phyloP scores from a whole-genome alignment of 176 grass and related monocot species.

The Coix lacrymajobi region DNA sequence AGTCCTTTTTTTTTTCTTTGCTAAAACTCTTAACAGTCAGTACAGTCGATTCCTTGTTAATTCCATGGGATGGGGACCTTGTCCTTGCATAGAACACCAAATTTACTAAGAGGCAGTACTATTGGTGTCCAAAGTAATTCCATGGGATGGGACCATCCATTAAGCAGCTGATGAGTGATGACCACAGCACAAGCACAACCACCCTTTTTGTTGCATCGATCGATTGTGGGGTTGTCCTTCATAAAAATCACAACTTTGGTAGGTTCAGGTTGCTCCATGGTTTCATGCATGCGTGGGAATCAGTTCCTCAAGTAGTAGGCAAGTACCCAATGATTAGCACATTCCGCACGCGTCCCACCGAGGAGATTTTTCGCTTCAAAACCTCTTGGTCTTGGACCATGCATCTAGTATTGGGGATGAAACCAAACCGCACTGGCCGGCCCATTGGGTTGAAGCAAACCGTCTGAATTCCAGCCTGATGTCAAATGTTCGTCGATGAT shows the following conservation, averaged over 20 bases:
- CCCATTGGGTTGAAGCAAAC: background rate
- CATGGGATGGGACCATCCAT: conserved; percentile 4
- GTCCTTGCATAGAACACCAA: background rate
- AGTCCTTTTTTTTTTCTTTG: background rate
- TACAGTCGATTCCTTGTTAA: no score
- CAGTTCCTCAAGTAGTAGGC: conserved; percentile 14
- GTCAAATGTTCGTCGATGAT: conserved; percentile 24
- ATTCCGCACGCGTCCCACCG: background rate
- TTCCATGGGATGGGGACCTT: no score
- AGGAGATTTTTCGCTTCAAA: conserved; percentile 12
- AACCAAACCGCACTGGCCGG: background rate
- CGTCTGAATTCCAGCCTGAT: conserved; percentile 27
- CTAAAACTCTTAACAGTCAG: background rate
- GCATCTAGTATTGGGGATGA: background rate
- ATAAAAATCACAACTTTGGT: conserved; percentile 30
- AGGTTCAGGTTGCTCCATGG: conserved; percentile 40
- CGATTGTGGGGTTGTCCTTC: background rate
- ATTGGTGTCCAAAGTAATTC: background rate
- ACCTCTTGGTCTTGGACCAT: background rate
- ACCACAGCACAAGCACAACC: background rate
- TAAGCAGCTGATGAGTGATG: background rate
- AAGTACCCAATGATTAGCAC: conserved; percentile 29
- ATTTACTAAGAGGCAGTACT: background rate
- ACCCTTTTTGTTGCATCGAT: conserved; percentile 4
- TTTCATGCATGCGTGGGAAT: conserved; percentile 40